phyloP scores from a whole-genome alignment of 495 filamentous ascomycete species.

The Penicillium tannophilum region DNA sequence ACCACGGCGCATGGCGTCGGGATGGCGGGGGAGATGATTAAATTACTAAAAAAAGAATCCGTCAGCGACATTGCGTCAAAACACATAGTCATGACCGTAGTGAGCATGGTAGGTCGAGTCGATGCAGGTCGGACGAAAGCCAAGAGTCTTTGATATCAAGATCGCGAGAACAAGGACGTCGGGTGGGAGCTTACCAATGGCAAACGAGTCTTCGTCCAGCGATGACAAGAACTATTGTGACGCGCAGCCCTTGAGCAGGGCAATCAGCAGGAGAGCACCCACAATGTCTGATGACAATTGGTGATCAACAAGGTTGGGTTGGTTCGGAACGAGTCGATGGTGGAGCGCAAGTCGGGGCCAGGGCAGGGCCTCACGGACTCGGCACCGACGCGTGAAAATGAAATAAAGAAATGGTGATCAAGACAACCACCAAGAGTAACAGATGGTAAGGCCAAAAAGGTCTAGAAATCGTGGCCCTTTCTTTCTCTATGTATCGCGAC shows the following conservation, averaged over 20 bases:
- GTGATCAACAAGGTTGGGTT: conserved; percentile 19
- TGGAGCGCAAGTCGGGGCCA: conserved; percentile 27
- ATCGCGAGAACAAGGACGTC: conserved; percentile 6
- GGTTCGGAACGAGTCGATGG: conserved; percentile 22
- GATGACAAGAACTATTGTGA: conserved; percentile 9
- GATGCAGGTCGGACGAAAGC: neutral
- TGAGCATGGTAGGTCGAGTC: neutral
- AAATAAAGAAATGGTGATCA: conserved; percentile 9
- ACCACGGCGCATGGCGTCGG: conserved; percentile 34
- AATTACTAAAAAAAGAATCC: neutral
- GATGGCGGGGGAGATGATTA: neutral
- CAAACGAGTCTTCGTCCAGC: conserved; percentile 17
- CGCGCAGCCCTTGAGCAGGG: conserved; percentile 1
- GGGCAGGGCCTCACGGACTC: conserved; percentile 25
- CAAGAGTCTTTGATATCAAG: neutral
- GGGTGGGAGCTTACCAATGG: conserved; percentile 18
- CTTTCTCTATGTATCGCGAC: conserved; percentile 4
- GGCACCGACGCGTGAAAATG: conserved; percentile 24
- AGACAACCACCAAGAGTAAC: neutral
- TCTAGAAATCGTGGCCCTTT: neutral
- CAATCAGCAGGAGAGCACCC: neutral
- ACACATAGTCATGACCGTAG: neutral
- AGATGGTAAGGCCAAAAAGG: neutral
- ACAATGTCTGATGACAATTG: conserved; percentile 22
- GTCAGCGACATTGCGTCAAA: conserved; percentile 1